A percentile compares a stretch with the other conserved stretches of the same genome.
phyloP scores from a whole-genome alignment of 495 filamentous ascomycete genomes.

The Tuber indicum region DNA sequence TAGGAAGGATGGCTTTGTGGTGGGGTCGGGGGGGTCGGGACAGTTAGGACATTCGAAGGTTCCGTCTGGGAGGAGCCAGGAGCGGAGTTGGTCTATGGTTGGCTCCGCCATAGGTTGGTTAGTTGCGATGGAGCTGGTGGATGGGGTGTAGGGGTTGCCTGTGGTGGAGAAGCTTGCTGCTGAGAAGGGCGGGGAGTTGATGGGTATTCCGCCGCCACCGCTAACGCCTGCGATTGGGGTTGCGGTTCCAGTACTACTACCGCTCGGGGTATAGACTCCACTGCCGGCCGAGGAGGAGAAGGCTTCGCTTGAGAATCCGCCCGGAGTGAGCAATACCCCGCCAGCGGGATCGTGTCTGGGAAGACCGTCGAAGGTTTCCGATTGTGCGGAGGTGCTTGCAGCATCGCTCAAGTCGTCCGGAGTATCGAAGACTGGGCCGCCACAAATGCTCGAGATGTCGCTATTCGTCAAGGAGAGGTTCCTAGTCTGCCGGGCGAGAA shows the following conservation, averaged over 20 bases:
- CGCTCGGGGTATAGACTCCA: slow-evolving; percentile 11
- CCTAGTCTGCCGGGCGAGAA: slow-evolving; percentile 6
- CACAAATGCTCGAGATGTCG: background rate
- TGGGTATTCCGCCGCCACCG: background rate
- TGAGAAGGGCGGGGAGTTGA: background rate
- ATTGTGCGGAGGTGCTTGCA: background rate
- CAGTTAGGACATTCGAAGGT: background rate
- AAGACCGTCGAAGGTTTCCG: background rate
- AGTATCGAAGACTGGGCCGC: background rate
- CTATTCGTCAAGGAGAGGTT: background rate
- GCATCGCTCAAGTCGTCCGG: slow-evolving; percentile 19
- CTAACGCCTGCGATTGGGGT: background rate
- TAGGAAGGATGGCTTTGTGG: background rate
- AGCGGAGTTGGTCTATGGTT: background rate
- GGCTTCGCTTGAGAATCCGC: background rate
- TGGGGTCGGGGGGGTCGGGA: background rate
- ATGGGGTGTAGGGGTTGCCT: background rate
- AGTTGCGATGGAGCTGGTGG: background rate
- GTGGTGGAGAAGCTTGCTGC: background rate
- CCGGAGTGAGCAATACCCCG: slow-evolving; percentile 12
- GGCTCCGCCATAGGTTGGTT: background rate
- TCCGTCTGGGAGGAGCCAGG: background rate
- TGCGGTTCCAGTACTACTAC: background rate
- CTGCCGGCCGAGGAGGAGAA: slow-evolving; percentile 14
- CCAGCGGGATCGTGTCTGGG: background rate